Conservation (phyloP, 2,329 filamentous ascomycete genomes). For the Ascochyta lentis region DNA sequence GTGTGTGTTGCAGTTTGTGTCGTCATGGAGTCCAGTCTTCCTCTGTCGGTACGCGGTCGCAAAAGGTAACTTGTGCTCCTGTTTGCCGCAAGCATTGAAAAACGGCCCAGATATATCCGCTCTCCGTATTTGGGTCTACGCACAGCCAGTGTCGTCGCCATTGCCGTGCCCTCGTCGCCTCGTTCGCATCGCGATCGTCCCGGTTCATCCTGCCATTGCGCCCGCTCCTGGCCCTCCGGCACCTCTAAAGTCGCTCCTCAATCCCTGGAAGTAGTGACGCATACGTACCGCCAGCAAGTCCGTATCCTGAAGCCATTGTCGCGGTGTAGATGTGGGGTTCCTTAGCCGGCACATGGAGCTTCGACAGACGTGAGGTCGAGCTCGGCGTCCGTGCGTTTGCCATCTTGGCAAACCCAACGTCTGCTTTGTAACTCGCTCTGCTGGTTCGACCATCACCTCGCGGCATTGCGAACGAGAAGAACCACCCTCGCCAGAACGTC, state of each 20-base stretch:
- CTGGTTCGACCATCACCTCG: background rate
- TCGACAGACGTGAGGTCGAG: slow-evolving; percentile 28
- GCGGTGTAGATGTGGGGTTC: slow-evolving; percentile 41
- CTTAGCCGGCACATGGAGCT: slow-evolving; percentile 16
- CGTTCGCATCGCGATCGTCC: slow-evolving; percentile 11
- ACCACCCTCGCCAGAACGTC: background rate
- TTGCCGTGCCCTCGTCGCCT: background rate
- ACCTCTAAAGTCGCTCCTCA: slow-evolving; percentile 10
- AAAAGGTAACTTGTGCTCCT: background rate
- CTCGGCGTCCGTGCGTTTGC: slow-evolving; percentile 4
- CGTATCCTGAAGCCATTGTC: slow-evolving; percentile 81
- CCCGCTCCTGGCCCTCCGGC: slow-evolving; percentile 12
- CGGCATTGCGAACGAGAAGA: background rate
- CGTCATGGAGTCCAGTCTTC: background rate
- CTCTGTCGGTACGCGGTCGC: background rate
- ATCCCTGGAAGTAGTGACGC: background rate
- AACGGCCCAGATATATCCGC: background rate
- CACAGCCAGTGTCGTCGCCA: background rate
- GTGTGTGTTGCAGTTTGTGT: background rate
- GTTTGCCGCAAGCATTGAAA: background rate
- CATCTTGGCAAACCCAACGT: slow-evolving; percentile 1
- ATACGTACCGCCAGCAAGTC: slow-evolving; percentile 76
- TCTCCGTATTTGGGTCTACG: background rate
- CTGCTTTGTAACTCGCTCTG: background rate
- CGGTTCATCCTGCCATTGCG: slow-evolving; percentile 29